Percentiles rank a stretch among this genome's conserved stretches.
Evolutionary conservation across 306 rosid species (phyloP).

Genomic region (Prunus mira): DNA sequence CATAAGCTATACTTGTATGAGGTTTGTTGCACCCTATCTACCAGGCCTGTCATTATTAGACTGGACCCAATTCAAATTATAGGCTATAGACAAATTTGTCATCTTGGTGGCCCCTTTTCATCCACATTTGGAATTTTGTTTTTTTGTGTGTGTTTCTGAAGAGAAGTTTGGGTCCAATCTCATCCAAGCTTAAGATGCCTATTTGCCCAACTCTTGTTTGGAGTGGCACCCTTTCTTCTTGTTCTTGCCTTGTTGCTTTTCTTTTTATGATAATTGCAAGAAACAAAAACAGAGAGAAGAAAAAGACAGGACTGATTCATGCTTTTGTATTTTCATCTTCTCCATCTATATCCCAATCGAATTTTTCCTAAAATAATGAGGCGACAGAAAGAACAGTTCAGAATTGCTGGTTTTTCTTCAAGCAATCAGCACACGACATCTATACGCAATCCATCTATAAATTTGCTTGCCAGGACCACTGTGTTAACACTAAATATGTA

Average conservation of each 20-base stretch:
- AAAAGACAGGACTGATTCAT: too few species aligned
- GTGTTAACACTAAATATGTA: slow-evolving; percentile 1
- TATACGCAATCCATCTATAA: slow-evolving; percentile 6
- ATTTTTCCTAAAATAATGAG: too few species aligned
- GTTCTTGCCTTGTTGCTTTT: too few species aligned
- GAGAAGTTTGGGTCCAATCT: slow-evolving; percentile 23
- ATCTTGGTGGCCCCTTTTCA: slow-evolving; percentile 20
- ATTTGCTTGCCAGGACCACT: neutral
- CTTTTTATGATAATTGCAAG: neutral
- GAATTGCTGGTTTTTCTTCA: slow-evolving; percentile 8
- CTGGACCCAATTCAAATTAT: neutral
- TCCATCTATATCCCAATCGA: too few species aligned
- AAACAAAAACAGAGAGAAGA: neutral
- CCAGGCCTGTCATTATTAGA: neutral
- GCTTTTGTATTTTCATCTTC: too few species aligned
- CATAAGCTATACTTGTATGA: neutral
- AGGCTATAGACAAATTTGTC: slow-evolving; percentile 1
- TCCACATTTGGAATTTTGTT: slow-evolving; percentile 19
- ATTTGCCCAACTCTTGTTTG: neutral
- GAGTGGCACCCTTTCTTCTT: too few species aligned
- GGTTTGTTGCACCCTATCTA: neutral
- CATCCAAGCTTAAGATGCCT: slow-evolving; percentile 17
- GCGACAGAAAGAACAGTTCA: neutral
- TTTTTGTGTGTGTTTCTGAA: slow-evolving; percentile 21
- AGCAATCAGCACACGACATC: slow-evolving; percentile 2